Base-by-base conservation (phyloP, 148 eudicot species). In the Cornus controversa region DNA sequence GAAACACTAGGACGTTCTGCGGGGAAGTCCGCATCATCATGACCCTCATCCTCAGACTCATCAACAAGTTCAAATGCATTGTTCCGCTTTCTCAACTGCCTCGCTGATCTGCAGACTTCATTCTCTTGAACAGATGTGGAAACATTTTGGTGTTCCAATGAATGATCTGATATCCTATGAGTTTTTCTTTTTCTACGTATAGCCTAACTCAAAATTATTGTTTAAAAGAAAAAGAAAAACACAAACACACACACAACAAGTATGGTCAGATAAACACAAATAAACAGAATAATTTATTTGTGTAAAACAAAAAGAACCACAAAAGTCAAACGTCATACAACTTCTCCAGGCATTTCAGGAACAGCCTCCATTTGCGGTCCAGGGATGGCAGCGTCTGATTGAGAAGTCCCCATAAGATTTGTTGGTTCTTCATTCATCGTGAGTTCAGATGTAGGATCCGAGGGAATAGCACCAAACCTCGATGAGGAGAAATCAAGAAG, bases 1-100 rank as follows among this genome's bases (percentile, higher is more conserved):
- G 45, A 40, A 40, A 40, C 45, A 40, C 45, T 40, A 5, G 45
- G 45, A 40, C 8, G 69, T 58, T 80, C 82, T 45, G 77, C 65
- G 25, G 80, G 57, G 1, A 83, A 66, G 50, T 75, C 72, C 47
- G 50, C 80, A 75, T 70, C 75, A 28, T 76, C 81, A 77, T 71
- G 66, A 65, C 36, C 80, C 76, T 72, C 85, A 65, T 77, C 83
- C 68, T 83, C 91, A 58, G 82, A 37, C 78, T 83, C 89, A 71
- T 85, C 87, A 54, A 81, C 71, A 58, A 77, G 74, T 75, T 79
- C 74, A 79, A n/a, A 58, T 25, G 28, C 74, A 70, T 63, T 77
- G 54, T 0, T 67, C 26, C 45, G 34, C 63, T 71, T 80, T 37
- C 75, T 70, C 29, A 57, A 68, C 67, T 58, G 76, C 64, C 75